Base-by-base conservation (phyloP, 1,284 basidiomycete genomes). In the Puccinia horiana region DNA sequence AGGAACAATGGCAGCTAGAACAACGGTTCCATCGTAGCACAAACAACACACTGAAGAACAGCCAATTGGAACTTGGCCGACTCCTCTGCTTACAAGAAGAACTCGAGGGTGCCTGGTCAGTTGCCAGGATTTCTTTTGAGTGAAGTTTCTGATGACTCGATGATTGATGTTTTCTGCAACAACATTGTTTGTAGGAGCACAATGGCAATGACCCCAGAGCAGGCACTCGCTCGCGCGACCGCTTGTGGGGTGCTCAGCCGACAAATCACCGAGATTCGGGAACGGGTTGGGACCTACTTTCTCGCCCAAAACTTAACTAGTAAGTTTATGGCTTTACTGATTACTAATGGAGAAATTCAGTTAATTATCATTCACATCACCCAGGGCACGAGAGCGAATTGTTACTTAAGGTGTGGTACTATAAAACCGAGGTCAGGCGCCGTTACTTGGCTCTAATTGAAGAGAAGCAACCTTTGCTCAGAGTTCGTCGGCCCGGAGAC, bases 1-100 rank as follows among this genome's bases (percentile, higher is more conserved):
- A 47, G 16, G 44, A 8, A 16, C 44, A 47, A 16, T 47, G 44
- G 44, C 9, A 47, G 16, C 8, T 8, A 8, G 44, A 47, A 16
- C 8, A 16, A 47, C 44, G 16, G 16, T 47, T 8, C 16, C 44
- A 47, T 16, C 8, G 9, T 16, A 47, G 44, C 44, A 8, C 9
- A 16, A 16, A 47, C 16, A 47, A 47, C 44, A 47, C n/a, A 47
- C 16, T 37, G 56, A 56, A 75, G n/a, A 16, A 35, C 6, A 11
- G 56, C 12, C 29, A 75, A 32, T 14, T 75, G 4, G 49, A 75
- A 58, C 18, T 75, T 29, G 73, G 73, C 26, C 42, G 56, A 32
- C 73, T 75, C 3, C 42, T 75, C 1, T 37, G 29, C 0, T 4
- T 49, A 6, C 49, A 75, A 58, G 73, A 75, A 23, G 20, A 47